Percentiles rank a stretch among this genome's conserved stretches.
phyloP scores from a whole-genome alignment of 208 protist species.

The Trichomonas tenax region DNA sequence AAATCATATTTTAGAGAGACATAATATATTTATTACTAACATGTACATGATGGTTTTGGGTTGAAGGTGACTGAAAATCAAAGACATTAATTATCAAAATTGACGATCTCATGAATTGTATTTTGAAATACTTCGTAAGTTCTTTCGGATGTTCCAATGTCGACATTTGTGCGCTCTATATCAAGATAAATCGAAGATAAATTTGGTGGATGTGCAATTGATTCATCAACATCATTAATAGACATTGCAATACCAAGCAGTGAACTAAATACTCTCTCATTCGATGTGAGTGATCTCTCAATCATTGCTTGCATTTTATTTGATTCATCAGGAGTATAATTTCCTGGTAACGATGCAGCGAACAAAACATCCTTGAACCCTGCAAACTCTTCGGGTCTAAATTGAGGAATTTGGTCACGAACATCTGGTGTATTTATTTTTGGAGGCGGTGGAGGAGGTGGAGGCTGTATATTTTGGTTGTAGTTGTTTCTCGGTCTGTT shows the following conservation, averaged over 20 bases:
- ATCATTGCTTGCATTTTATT: neutral
- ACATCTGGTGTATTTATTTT: neutral
- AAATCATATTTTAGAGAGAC: no score
- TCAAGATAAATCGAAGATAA: neutral
- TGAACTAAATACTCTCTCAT: neutral
- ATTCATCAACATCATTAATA: neutral
- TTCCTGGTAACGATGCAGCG: neutral
- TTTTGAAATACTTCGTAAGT: neutral
- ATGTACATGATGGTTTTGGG: no score
- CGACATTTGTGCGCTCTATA: neutral
- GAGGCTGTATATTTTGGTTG: no score
- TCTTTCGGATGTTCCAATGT: neutral
- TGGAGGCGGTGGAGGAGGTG: no score
- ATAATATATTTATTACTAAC: no score
- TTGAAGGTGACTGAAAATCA: no score
- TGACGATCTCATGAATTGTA: neutral
- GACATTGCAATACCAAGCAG: neutral
- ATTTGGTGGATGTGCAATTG: neutral
- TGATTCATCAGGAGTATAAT: neutral
- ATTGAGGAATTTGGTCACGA: neutral
- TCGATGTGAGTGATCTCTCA: neutral
- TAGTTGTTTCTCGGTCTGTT: no score
- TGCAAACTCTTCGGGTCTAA: neutral
- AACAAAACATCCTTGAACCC: neutral
- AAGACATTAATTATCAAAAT: no score